These are phyloP conservation scores for Phytopythium montanum DNA, from an alignment of 352 stramenopile genomes.

Conservation along the genomic window DNA sequence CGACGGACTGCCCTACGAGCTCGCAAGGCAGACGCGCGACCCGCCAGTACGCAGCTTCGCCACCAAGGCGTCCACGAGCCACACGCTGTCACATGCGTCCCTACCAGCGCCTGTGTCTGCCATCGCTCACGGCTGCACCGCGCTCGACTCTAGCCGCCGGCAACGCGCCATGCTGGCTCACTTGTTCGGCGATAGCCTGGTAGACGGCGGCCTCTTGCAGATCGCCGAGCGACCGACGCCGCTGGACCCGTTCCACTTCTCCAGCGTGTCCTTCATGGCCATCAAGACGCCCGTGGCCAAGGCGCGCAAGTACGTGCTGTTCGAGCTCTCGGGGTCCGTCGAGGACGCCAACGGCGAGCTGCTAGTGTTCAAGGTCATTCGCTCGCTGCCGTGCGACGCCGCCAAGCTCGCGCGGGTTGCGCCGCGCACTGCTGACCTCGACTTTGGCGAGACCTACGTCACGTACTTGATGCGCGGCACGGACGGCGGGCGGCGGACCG, in stretches of 20 bases:
- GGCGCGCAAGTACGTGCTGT: background rate
- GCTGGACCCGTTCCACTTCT: constrained; percentile 1
- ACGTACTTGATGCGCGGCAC: background rate
- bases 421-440: background rate
- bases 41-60: constrained; percentile 21
- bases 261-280: background rate
- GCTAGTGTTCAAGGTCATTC: background rate
- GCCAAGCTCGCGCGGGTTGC: background rate
- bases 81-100: constrained; percentile 32
- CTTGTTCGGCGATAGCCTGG: constrained; percentile 41
- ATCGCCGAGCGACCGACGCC: constrained; percentile 7
- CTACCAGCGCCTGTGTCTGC: constrained; percentile 32
- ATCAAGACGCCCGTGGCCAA: background rate
- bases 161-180: constrained; percentile 29
- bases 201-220: constrained; percentile 30
- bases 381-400: constrained; percentile 17
- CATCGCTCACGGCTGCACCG: constrained; percentile 28
- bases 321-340: constrained; percentile 1
- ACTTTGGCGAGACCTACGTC: background rate
- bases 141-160: constrained; percentile 25
- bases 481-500: background rate
- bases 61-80: constrained; percentile 14
- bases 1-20: constrained; percentile 19
- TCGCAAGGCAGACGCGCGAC: constrained; percentile 25
- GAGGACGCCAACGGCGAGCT: background rate